A percentile compares a stretch with the other conserved stretches of the same genome.
These are phyloP conservation scores for Diaporthe nobilis DNA, from an alignment of 2,329 filamentous ascomycete genomes.

Conservation along the genomic window DNA sequence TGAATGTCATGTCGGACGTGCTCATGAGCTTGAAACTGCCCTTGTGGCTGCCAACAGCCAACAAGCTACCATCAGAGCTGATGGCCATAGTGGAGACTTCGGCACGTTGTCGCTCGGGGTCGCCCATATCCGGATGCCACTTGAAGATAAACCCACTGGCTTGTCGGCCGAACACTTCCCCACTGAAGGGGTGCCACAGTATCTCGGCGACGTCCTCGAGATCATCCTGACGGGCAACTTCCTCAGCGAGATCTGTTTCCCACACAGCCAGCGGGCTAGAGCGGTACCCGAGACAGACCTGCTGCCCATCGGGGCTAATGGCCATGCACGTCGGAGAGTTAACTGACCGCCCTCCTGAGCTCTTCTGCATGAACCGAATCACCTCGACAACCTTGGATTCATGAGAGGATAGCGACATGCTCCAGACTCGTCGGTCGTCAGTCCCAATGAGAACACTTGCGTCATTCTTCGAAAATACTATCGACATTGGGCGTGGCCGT, in stretches of 20 bases:
- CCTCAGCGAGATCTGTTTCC: slow-evolving; percentile 42
- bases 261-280: slow-evolving; percentile 50
- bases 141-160: not conserved
- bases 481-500: slow-evolving; percentile 45
- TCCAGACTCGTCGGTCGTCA: slow-evolving; percentile 46
- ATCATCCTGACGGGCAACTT: not conserved
- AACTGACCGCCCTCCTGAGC: slow-evolving; percentile 46
- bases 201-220: not conserved
- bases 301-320: slow-evolving; percentile 47
- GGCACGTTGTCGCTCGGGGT: not conserved
- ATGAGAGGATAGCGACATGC: slow-evolving; percentile 35
- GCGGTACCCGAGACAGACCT: slow-evolving; percentile 50
- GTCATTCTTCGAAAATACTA: slow-evolving; percentile 45
- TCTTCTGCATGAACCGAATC: slow-evolving; percentile 44
- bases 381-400: slow-evolving; percentile 23
- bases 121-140: not conserved
- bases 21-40: not conserved
- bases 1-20: slow-evolving; percentile 42
- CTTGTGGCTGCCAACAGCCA: not conserved
- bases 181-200: not conserved
- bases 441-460: slow-evolving; percentile 45
- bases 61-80: not conserved
- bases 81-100: not conserved
- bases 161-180: not conserved
- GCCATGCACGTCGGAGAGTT: slow-evolving; percentile 48